phyloP scores from a whole-genome alignment of 768 basidiomycete genomes.

The Agrocybe chaxingu region DNA sequence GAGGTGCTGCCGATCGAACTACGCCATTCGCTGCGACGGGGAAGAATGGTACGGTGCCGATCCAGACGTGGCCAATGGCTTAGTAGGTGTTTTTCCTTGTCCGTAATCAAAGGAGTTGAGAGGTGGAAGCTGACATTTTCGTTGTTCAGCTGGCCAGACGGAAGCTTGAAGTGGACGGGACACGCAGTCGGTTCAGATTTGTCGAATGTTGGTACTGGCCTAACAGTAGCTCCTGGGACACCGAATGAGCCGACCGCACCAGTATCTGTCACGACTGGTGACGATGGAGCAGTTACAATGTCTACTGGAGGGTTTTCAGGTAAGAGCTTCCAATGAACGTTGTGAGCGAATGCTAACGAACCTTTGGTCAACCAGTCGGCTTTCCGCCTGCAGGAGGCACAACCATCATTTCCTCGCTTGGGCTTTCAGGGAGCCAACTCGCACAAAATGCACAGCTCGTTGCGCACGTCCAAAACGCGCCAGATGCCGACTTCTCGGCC shows the following conservation, averaged over 20 bases:
- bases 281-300: constrained; percentile 20
- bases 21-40: constrained; percentile 20
- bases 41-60: constrained; percentile 8
- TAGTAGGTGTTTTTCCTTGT: constrained; percentile 20
- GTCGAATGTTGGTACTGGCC: constrained; percentile 15
- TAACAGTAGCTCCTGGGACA: constrained; percentile 26
- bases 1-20: constrained; percentile 34
- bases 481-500: constrained; percentile 26
- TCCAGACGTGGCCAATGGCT: constrained; percentile 33
- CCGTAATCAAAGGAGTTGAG: background rate
- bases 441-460: constrained; percentile 28
- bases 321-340: constrained; percentile 5
- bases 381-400: constrained; percentile 29
- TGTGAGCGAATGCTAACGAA: background rate
- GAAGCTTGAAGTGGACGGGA: constrained; percentile 36
- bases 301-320: constrained; percentile 33
- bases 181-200: constrained; percentile 29
- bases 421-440: constrained; percentile 23
- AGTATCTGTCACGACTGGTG: constrained; percentile 24
- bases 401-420: constrained; percentile 26
- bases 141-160: constrained; percentile 32
- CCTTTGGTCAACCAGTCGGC: constrained; percentile 14
- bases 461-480: constrained; percentile 28
- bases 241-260: constrained; percentile 29
- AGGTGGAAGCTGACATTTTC: background rate